Evolutionary conservation across 768 basidiomycete genomes (phyloP), one percentile per base, ranked within the genome.

Genomic region (Sarcodon sp.): DNA sequence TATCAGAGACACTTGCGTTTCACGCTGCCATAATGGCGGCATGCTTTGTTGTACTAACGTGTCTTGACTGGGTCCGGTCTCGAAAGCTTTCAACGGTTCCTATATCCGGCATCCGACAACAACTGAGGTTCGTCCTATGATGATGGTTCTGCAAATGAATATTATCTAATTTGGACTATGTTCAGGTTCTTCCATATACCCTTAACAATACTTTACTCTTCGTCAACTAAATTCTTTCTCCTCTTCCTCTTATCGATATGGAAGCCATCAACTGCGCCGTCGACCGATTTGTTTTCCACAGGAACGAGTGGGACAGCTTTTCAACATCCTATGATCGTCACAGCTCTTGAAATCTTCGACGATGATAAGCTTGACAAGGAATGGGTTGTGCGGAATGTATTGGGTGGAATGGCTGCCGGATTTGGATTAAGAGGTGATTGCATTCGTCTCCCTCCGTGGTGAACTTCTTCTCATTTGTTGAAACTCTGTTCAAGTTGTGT

Each of bases 321-420:
- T 50, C 55, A 67, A 43, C 59, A 64, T 44, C 64, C 66, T 12
- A 56, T 69, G 50, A 39, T 75, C 18, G 51, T 63, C 7, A 46
- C 58, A n/a, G 68, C 69, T 3, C 68, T 82, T 41, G 67, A 75
- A 49, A 54, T 83, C 3, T 68, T 87, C 46, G 81, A 84, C 52
- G 85, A 87, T 45, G 80, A 82, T 52, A 76, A 73, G 32, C 63
- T 90, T 1, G 85, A 90, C 59, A 75, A 84, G 6, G 85, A 84
- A 57, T 91, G 88, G 88, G 67, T 88, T 6, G 78, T 90, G 4
- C 72, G 88, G 21, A 90, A 91, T 54, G 69, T 89, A 8, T 67
- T 91, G 1, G 88, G 88, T 9, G 88, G 88, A 0, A 81, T 91
- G 77, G 82, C 87, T 9, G 83, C 87, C 33, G 88, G 88, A 1